Evolutionary conservation across 331 rosid species (phyloP), one percentile per base, ranked within the genome.

Genomic region (Prunus yedoensis): DNA sequence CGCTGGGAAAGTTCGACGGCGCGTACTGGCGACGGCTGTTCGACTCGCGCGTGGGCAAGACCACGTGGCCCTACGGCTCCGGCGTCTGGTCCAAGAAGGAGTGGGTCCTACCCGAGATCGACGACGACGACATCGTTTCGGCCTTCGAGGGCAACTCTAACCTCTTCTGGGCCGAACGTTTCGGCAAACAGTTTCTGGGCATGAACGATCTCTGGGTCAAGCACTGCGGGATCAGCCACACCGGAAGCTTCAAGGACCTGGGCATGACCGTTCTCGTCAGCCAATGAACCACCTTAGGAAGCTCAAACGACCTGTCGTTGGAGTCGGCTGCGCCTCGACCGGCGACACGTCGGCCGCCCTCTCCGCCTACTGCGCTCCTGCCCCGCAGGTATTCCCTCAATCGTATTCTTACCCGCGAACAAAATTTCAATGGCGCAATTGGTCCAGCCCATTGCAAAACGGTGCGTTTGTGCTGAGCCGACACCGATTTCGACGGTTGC

Each of bases 1-100:
- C 96, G 0, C 74, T 92, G 23, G 66, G 28, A 45, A 78, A 61
- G 58, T 90, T 64, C 75, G 91, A 84, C 81, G 97, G 97, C 67
- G 91, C 86, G 67, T 90, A 90, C 78, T 90, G 97, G 97, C 81
- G 92, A 1, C 25, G 78, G 12, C 89, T 92, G 3, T 92, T 92
- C 54, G 97, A 92, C 78, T 90, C 97, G 72, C 97, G 96, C 77
- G 94, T 92, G 14, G 96, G 97, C 17, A 88, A 70, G 76, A 92
- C 96, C 43, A 82, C 91, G 0, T 90, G 96, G 97, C 97, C 97
- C 4, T 92, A 92, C 69, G 97, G 97, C 6, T 92, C 97, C 35
- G 94, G 97, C 12, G 97, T 92, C 2, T 90, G 97, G 97, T 84
- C 90, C 81, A 92, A 92, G 80, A 92, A 90, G 79, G 97, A 92